These are phyloP conservation scores for Pilobolus umbonatus DNA, from an alignment of 192 early-diverging fungal genomes.

Conservation along the genomic window DNA sequence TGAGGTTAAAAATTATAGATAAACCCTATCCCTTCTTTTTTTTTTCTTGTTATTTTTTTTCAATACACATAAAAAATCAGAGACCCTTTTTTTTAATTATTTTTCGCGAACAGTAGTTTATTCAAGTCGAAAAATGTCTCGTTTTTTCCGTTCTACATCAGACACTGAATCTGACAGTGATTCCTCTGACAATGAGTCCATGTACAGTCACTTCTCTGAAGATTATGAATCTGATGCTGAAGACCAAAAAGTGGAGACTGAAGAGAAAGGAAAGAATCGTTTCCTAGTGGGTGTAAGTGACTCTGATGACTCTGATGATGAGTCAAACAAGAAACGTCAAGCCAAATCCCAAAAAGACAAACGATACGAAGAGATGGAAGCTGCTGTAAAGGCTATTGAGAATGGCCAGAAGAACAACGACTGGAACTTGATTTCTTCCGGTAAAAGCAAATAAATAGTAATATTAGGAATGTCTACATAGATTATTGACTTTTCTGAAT, in stretches of 20 bases:
- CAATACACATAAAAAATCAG: not conserved
- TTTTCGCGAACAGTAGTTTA: constrained; percentile 8
- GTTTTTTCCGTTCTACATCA: constrained; percentile 76
- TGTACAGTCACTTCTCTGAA: constrained; percentile 18
- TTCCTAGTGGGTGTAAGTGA: constrained; percentile 40
- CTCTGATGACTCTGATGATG: constrained; percentile 43
- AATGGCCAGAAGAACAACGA: constrained; percentile 84
- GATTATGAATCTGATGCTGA: constrained; percentile 18
- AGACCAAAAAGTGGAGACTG: constrained; percentile 24
- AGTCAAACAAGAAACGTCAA: constrained; percentile 69
- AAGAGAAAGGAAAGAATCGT: constrained; percentile 35
- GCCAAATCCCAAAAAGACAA: constrained; percentile 85
- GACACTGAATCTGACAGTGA: constrained; percentile 61
- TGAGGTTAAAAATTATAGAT: too few relatives aligned
- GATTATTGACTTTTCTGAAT: constrained; percentile 11
- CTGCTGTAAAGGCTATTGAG: constrained; percentile 56
- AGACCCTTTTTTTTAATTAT: not conserved
- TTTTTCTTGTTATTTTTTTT: too few relatives aligned
- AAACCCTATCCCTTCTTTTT: too few relatives aligned
- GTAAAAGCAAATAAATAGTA: constrained; percentile 39
- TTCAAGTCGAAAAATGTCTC: constrained; percentile 57
- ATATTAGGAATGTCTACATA: not conserved
- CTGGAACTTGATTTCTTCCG: constrained; percentile 79
- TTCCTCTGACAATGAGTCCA: constrained; percentile 50
- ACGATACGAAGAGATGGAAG: constrained; percentile 79